Percentiles rank a stretch among this genome's conserved stretches.
Conservation (phyloP, 768 basidiomycete genomes). For the Leucocoprinus sp. region DNA sequence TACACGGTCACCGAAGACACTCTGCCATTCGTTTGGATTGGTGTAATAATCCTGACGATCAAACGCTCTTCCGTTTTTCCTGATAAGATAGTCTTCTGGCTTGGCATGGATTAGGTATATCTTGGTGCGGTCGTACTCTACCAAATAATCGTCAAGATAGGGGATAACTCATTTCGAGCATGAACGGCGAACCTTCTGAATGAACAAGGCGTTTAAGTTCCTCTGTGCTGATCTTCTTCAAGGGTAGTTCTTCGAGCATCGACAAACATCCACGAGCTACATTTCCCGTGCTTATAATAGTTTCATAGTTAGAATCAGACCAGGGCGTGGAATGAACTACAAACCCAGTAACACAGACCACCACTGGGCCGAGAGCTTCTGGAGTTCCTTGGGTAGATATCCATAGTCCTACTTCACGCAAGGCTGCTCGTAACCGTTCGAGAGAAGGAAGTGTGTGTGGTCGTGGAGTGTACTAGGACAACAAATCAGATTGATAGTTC, state of each 20-base stretch:
- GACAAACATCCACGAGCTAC: slow-evolving; percentile 73
- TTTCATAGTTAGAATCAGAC: not conserved
- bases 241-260: slow-evolving; percentile 64
- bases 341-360: slow-evolving; percentile 80
- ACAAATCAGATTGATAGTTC: too few species aligned
- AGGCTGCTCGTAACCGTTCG: slow-evolving; percentile 37
- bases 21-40: slow-evolving; percentile 56
- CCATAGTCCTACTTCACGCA: slow-evolving; percentile 48
- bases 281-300: slow-evolving; percentile 55
- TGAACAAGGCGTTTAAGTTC: slow-evolving; percentile 52
- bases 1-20: slow-evolving; percentile 64
- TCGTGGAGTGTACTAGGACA: slow-evolving; percentile 60
- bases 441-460: slow-evolving; percentile 68
- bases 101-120: slow-evolving; percentile 71
- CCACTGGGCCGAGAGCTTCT: slow-evolving; percentile 60
- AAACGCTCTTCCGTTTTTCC: slow-evolving; percentile 49
- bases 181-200: slow-evolving; percentile 34
- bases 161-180: not conserved
- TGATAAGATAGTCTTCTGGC: slow-evolving; percentile 61
- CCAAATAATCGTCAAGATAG: not conserved
- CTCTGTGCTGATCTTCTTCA: slow-evolving; percentile 43
- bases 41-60: slow-evolving; percentile 64
- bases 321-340: slow-evolving; percentile 10
- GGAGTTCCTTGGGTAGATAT: slow-evolving; percentile 55
- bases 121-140: slow-evolving; percentile 55